A percentile compares a stretch with the other conserved stretches of the same genome.
These are phyloP conservation scores for Talaromyces sp. DNA, from an alignment of 2,329 filamentous ascomycete species.

Conservation along the genomic window DNA sequence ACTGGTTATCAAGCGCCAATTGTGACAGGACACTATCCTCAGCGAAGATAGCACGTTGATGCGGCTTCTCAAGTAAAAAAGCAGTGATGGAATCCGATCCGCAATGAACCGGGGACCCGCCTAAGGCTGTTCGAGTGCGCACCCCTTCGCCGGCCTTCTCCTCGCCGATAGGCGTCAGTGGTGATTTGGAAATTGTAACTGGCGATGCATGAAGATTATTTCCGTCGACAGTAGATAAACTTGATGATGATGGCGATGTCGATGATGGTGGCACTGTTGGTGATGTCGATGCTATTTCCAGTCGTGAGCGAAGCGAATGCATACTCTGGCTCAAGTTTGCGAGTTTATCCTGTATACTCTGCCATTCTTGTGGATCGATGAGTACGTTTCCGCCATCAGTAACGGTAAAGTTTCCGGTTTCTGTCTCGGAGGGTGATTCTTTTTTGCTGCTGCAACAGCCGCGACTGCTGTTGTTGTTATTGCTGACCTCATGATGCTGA, in stretches of 20 bases:
- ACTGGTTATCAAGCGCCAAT: slow-evolving; percentile 62
- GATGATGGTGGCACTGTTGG: slow-evolving; percentile 19
- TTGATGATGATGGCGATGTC: slow-evolving; percentile 8
- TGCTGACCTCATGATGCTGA: not conserved
- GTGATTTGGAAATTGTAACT: not conserved
- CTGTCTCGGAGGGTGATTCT: slow-evolving; percentile 8
- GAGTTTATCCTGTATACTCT: slow-evolving; percentile 39
- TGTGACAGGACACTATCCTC: slow-evolving; percentile 61
- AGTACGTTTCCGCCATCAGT: slow-evolving; percentile 29
- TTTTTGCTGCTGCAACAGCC: not conserved
- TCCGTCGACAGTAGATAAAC: not conserved
- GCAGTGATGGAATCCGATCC: slow-evolving; percentile 61
- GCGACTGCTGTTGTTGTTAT: not conserved
- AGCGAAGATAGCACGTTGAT: slow-evolving; percentile 39
- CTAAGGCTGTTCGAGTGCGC: slow-evolving; percentile 57
- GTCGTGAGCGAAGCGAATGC: slow-evolving; percentile 34
- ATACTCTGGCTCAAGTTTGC: slow-evolving; percentile 43
- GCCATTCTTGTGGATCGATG: slow-evolving; percentile 43
- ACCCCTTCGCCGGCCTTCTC: slow-evolving; percentile 49
- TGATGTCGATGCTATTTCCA: slow-evolving; percentile 28
- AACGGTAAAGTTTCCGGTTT: slow-evolving; percentile 16
- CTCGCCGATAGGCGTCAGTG: slow-evolving; percentile 13
- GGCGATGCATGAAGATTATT: not conserved
- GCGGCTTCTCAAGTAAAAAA: slow-evolving; percentile 54
- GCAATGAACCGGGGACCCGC: slow-evolving; percentile 59